These are phyloP conservation scores for Dictyostelium capitatum DNA, from an alignment of 78 protist species.

Conservation along the genomic window DNA sequence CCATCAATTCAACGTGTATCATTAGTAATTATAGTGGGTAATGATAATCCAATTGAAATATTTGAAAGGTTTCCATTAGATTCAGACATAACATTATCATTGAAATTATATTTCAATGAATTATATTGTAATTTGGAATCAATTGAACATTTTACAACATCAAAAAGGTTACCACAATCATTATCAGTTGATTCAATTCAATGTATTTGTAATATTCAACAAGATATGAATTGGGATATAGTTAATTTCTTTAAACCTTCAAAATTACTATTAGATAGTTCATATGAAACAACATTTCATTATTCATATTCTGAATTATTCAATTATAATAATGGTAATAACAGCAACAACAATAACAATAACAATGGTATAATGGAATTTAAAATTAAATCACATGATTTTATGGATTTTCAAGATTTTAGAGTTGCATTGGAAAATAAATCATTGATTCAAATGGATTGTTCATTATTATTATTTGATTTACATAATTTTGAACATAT, in stretches of 20 bases:
- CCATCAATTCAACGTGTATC: neutral
- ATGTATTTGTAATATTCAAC: conserved; percentile 11
- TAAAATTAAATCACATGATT: conserved; percentile 1
- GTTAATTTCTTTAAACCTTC: neutral
- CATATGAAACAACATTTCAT: conserved; percentile 13
- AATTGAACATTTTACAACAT: neutral
- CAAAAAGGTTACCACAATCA: neutral
- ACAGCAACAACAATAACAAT: neutral
- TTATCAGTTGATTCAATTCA: neutral
- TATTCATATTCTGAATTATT: neutral
- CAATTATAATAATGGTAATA: too few species aligned
- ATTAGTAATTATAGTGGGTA: neutral
- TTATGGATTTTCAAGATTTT: conserved; percentile 14
- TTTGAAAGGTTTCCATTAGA: neutral
- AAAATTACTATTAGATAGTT: neutral
- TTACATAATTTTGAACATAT: conserved; percentile 12
- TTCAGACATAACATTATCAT: neutral
- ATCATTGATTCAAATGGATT: neutral
- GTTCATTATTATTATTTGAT: neutral
- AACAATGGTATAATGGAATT: neutral
- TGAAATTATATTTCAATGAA: conserved; percentile 1
- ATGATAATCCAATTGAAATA: conserved; percentile 7
- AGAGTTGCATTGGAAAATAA: neutral
- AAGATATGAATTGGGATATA: conserved; percentile 22
- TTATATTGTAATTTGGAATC: conserved; percentile 14